Evolutionary conservation across 495 filamentous ascomycete genomes (phyloP).

Genomic region (Massariosphaeria phaeospora): DNA sequence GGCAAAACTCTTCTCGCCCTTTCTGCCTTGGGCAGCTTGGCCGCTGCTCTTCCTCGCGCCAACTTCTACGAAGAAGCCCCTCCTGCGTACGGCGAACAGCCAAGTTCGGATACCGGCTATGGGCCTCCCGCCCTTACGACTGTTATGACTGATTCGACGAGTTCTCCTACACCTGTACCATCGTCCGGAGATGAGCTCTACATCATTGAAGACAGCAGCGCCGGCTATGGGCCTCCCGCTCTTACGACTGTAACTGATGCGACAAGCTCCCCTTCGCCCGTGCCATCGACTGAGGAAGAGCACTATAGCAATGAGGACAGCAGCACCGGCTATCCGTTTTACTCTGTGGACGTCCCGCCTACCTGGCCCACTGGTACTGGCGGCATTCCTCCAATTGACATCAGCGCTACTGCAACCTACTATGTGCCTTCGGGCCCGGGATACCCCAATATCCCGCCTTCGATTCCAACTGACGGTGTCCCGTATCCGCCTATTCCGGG

Average conservation of each 20-base stretch:
- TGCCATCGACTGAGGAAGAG: not conserved
- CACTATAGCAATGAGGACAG: too few relatives aligned
- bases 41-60: slow-evolving; percentile 8
- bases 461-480: not conserved
- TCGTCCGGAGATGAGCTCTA: not conserved
- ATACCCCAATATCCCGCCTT: too few relatives aligned
- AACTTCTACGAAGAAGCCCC: not conserved
- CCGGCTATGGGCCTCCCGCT: not conserved
- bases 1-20: slow-evolving; percentile 6
- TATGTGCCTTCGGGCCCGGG: too few relatives aligned
- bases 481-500: not conserved
- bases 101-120: not conserved
- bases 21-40: slow-evolving; percentile 4
- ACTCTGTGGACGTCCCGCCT: too few relatives aligned
- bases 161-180: not conserved
- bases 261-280: not conserved
- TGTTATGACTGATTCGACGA: not conserved
- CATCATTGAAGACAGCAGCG: too few relatives aligned
- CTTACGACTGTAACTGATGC: not conserved
- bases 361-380: too few relatives aligned
- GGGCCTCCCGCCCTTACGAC: not conserved
- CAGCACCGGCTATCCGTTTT: too few relatives aligned
- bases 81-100: not conserved
- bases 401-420: too few relatives aligned
- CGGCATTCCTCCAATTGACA: too few relatives aligned